Base-by-base conservation (phyloP, 352 stramenopile genomes). In the Pythium rishiriense region DNA sequence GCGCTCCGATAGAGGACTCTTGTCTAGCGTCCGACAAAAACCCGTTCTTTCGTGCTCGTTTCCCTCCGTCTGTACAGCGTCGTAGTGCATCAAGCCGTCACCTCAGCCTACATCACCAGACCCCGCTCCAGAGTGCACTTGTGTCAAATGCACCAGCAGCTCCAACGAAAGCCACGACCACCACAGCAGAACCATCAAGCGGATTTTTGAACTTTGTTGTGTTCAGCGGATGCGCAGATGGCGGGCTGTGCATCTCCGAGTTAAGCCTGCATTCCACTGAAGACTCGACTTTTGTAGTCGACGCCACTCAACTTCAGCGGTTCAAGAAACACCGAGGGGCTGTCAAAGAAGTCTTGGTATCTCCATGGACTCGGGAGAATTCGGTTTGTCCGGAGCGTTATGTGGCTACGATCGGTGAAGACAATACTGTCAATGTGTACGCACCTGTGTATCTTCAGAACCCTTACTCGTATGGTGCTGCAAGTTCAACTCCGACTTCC, bases 261-360 rank as follows among this genome's bases (percentile, higher is more conserved):
- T 57, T 93, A 4, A 58, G 70, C 1, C 24, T 93, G 11, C 69
- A 58, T 10, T 66, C 69, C 21, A 58, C 68, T 14, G 61, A 61
- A 26, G 50, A 64, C 21, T 64, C 58, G 10, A 60, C 48, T 7
- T 78, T 92, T 56, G 56, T 62, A 10, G 72, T 87, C 14, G 70
- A 87, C 56, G 78, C 64, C 14, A 74, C 9, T 17, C 47, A 78
- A 21, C 53, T 87, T 21, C 81, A 93, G 54, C 66, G 47, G 2
- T 91, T 93, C 67, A 73, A 62, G 14, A 82, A 88, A 26, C 83
- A 93, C 22, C 73, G 73, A 11, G 81, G 83, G 6, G 52, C 73
- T 1, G 86, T 93, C 54, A 73, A 87, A 50, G 79, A 91, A 49
- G 81, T 93, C 19, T 70, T 72, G 14, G 69, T 93, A 22, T 90